These are phyloP conservation scores for Rhizopus arrhizus DNA, from an alignment of 371 early-diverging fungal genomes.

Conservation along the genomic window DNA sequence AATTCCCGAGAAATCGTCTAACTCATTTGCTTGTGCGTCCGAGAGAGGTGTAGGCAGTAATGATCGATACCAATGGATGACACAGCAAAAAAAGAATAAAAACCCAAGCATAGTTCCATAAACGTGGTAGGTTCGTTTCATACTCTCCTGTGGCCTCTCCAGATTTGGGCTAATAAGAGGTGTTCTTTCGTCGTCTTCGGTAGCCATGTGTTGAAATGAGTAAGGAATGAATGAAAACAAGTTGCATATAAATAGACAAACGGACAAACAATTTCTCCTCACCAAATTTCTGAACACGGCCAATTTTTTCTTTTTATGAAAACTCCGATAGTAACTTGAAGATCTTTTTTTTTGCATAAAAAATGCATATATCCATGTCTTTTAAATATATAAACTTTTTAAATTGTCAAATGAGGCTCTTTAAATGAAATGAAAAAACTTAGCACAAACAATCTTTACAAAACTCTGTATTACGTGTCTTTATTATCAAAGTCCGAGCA, in stretches of 20 bases:
- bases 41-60: conserved; percentile 44
- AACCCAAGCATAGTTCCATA: conserved; percentile 23
- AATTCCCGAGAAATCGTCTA: conserved; percentile 48
- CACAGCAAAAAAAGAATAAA: conserved; percentile 19
- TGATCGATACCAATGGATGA: conserved; percentile 25
- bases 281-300: too few relatives aligned
- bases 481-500: too few relatives aligned
- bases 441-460: too few relatives aligned
- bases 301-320: too few relatives aligned
- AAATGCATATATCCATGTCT: too few relatives aligned
- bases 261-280: too few relatives aligned
- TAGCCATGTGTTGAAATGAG: not conserved
- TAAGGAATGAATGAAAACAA: not conserved
- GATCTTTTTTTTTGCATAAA: too few relatives aligned
- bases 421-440: too few relatives aligned
- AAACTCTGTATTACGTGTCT: too few relatives aligned
- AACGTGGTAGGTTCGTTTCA: conserved; percentile 16
- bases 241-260: not conserved
- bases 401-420: too few relatives aligned
- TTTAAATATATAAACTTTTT: too few relatives aligned
- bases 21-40: conserved; percentile 30
- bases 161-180: conserved; percentile 6
- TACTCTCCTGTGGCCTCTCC: not conserved
- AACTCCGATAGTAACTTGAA: too few relatives aligned
- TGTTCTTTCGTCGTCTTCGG: conserved; percentile 10